Base-by-base conservation (phyloP, 1,139 yeast genomes). In the Blastobotrys raffinosifermentans region DNA sequence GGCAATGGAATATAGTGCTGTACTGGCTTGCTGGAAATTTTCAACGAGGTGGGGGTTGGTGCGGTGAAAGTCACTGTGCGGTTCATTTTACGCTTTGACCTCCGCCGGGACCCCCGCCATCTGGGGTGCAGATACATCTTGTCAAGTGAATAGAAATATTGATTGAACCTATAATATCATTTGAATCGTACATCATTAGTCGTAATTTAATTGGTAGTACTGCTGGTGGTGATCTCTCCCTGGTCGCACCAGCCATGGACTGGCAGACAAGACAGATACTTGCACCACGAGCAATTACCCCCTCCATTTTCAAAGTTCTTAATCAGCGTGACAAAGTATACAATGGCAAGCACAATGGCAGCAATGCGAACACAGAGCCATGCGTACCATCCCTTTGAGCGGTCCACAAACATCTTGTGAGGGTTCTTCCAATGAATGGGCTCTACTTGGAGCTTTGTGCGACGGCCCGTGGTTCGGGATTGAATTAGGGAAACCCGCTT, bases 171-270 rank as follows among this genome's bases (percentile, higher is more conserved):
- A n/a, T n/a, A 19, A 19, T 19, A 9, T 6, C 21, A 19, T 19
- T 19, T 7, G 21, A 19, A 7, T 19, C 6, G 21, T 19, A 19
- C 9, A 19, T 9, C 21, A 19, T 19, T n/a, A n/a, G n/a, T n/a
- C n/a, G n/a, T n/a, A 20, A n/a, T 20, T 16, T 26, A 21, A 11
- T 10, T 26, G 8, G 26, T 8, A 17, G 37, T 30, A 5, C 36
- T 29, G 10, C 47, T 31, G 9, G 58, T 52, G 2, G 55, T 41
- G 30, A 77, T 65, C 35, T 70, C 64, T 4, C 85, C 85, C 31
- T 62, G 58, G 35, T 77, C 80, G 57, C 89, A 80, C 89, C 89
- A 80, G 13, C 77, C 79, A 43, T 75, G 69, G 7, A 80, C 82
- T 0, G 89, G 89, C 17, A 81, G 57, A 53, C 89, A 81, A 48